Percentiles rank a stretch among this genome's conserved stretches.
phyloP scores from a whole-genome alignment of 2,329 filamentous ascomycete species.

The Talaromyces sp. region DNA sequence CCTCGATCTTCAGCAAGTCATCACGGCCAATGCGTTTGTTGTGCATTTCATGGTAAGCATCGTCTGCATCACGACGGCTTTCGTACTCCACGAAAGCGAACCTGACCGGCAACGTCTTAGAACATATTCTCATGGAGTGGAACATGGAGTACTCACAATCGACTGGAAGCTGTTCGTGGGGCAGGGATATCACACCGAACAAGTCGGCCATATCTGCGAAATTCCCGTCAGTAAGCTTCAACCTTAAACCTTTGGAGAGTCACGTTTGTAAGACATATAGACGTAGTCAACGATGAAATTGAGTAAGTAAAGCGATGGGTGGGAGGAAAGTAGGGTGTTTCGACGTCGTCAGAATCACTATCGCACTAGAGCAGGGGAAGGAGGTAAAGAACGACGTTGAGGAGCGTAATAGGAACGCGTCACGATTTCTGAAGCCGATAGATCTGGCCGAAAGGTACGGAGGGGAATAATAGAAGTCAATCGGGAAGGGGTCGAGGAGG shows the following conservation, averaged over 20 bases:
- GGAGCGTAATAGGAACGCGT: constrained; percentile 14
- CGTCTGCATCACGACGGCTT: constrained; percentile 94
- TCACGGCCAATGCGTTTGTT: constrained; percentile 97
- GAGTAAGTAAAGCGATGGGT: constrained; percentile 18
- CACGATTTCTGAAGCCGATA: constrained; percentile 16
- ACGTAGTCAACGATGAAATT: constrained; percentile 12
- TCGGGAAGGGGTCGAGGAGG: constrained; percentile 41
- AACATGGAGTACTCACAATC: constrained; percentile 69
- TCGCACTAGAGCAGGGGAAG: constrained; percentile 9
- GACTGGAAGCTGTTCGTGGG: constrained; percentile 85
- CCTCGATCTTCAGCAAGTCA: constrained; percentile 96
- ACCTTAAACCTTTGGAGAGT: not conserved
- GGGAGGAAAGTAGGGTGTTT: constrained; percentile 16
- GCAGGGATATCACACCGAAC: constrained; percentile 98
- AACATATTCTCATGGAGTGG: constrained; percentile 19
- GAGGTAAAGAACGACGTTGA: constrained; percentile 14
- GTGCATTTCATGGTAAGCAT: constrained; percentile 99
- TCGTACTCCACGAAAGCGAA: constrained; percentile 99
- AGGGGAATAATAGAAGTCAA: constrained; percentile 33
- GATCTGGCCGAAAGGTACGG: constrained; percentile 16
- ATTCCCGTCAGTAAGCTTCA: constrained; percentile 38
- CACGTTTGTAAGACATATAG: constrained; percentile 14
- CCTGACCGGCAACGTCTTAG: constrained; percentile 40
- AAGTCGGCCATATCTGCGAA: constrained; percentile 83
- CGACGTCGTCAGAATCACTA: constrained; percentile 18